A percentile compares a stretch with the other conserved stretches of the same genome.
Conservation (phyloP, 106 monocot species). For the Dendrobium catenatum region DNA sequence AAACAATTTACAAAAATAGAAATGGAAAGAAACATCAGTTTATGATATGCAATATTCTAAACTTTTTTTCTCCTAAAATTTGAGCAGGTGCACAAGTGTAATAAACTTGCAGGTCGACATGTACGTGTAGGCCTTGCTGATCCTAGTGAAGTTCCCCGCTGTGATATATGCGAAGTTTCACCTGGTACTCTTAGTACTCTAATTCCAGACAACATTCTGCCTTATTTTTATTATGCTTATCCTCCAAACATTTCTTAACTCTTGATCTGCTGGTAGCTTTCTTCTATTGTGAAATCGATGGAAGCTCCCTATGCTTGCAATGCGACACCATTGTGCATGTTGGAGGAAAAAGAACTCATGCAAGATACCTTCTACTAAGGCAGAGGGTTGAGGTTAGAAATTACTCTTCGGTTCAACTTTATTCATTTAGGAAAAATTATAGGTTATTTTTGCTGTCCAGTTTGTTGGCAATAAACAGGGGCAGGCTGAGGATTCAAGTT, state of each 20-base stretch:
- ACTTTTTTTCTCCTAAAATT: neutral
- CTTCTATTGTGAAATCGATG: conserved; percentile 96
- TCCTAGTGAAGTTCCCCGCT: conserved; percentile 68
- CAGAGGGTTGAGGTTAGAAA: conserved; percentile 77
- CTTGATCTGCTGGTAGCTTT: conserved; percentile 53
- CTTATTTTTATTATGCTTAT: neutral
- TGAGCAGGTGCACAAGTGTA: conserved; percentile 87
- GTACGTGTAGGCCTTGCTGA: conserved; percentile 86
- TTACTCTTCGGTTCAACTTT: neutral
- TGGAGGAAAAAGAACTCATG: conserved; percentile 89
- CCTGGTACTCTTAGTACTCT: conserved; percentile 42
- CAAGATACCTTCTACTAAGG: conserved; percentile 79
- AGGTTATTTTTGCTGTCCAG: conserved; percentile 21
- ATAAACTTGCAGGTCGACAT: conserved; percentile 95
- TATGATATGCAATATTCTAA: neutral
- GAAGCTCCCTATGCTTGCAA: conserved; percentile 91
- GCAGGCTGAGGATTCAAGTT: conserved; percentile 31
- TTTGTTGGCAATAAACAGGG: conserved; percentile 71
- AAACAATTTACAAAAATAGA: neutral
- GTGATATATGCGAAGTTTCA: conserved; percentile 93
- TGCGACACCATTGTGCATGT: conserved; percentile 98
- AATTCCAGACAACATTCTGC: neutral
- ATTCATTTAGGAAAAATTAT: neutral
- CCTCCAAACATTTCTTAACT: neutral
- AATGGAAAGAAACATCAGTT: neutral